Evolutionary conservation across 208 protist genomes (phyloP).

Genomic region (Porcisia hertigi): DNA sequence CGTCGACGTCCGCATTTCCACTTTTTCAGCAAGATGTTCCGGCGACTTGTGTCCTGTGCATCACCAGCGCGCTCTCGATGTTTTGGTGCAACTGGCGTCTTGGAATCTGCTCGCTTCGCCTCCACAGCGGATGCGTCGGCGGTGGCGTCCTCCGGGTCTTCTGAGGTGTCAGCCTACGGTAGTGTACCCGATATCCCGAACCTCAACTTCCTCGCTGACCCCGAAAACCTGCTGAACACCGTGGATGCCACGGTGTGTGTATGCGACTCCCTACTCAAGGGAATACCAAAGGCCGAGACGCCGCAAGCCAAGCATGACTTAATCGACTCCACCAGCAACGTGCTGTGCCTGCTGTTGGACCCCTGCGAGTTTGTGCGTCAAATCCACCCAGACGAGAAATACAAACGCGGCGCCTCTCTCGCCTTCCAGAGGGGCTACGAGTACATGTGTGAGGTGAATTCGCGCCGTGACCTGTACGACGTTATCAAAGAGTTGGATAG

Average conservation of each 20-base stretch:
- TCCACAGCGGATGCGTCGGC: conserved; percentile 7
- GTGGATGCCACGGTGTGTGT: conserved; percentile 78
- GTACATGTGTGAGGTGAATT: conserved; percentile 93
- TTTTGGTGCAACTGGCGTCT: neutral
- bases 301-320: conserved; percentile 89
- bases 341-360: conserved; percentile 91
- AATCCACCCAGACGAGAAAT: conserved; percentile 86
- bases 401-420: conserved; percentile 72
- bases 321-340: conserved; percentile 91
- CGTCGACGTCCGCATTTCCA: neutral
- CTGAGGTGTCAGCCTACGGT: neutral
- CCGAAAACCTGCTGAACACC: conserved; percentile 57
- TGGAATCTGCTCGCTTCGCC: neutral
- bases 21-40: conserved; percentile 31
- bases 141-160: neutral
- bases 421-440: conserved; percentile 89
- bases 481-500: conserved; percentile 79
- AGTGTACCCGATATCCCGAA: conserved; percentile 62
- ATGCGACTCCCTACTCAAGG: conserved; percentile 72
- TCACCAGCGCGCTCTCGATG: neutral
- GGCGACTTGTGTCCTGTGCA: conserved; percentile 21
- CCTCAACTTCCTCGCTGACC: conserved; percentile 73
- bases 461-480: conserved; percentile 83
- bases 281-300: conserved; percentile 61
- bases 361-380: conserved; percentile 93